Conservation (phyloP, 495 filamentous ascomycete genomes). For the Podospora conica region DNA sequence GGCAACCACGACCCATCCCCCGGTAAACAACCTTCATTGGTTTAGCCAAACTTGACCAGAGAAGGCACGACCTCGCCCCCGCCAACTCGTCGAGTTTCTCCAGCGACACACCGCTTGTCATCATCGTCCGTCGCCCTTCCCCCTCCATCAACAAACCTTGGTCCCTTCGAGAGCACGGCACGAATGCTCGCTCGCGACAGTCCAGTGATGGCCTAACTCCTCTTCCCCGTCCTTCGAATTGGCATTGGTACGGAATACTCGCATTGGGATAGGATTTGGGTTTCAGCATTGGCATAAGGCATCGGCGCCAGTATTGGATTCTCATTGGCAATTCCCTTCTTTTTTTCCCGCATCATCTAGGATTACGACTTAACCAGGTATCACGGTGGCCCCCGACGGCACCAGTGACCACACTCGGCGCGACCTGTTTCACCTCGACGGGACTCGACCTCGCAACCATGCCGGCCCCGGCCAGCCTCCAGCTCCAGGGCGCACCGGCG, state of each 20-base stretch:
- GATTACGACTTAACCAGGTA: background rate
- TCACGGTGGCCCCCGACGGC: too few relatives aligned
- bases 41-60: background rate
- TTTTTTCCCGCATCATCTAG: background rate
- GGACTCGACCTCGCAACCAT: constrained; percentile 5
- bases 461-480: constrained; percentile 14
- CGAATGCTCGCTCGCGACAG: constrained; percentile 7
- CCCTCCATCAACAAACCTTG: background rate
- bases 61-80: too few relatives aligned
- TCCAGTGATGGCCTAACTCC: constrained; percentile 16
- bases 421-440: background rate
- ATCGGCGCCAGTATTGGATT: constrained; percentile 3
- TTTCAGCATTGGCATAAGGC: constrained; percentile 11
- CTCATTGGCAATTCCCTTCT: constrained; percentile 5
- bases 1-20: constrained; percentile 3
- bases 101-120: background rate
- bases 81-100: background rate
- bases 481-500: constrained; percentile 9
- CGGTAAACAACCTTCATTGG: constrained; percentile 18
- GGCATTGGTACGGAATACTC: constrained; percentile 11
- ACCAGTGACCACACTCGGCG: background rate
- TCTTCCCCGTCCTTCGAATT: background rate
- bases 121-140: constrained; percentile 2
- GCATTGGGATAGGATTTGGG: constrained; percentile 16
- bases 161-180: background rate